Conservation (phyloP, 139 green algal species). For the Coelastrella sp. region DNA sequence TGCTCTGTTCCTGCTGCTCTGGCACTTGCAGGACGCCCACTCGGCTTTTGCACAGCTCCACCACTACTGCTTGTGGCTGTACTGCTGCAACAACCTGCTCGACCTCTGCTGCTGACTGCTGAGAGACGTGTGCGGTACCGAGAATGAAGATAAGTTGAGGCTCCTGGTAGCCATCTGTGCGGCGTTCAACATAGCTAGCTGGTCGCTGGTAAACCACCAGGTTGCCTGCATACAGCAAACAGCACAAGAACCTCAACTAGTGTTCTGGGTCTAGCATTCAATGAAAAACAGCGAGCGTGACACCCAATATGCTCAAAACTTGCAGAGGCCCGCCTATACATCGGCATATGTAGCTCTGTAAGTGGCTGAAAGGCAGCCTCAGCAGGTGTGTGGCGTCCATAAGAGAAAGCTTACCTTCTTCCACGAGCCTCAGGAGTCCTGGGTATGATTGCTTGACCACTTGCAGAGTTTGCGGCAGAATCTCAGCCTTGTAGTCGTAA, state of each 20-base stretch:
- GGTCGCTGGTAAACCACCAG: constrained; percentile 74
- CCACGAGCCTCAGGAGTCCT: constrained; percentile 58
- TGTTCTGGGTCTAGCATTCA: no score
- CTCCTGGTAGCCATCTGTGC: constrained; percentile 82
- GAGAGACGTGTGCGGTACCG: constrained; percentile 79
- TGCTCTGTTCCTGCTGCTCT: constrained; percentile 25
- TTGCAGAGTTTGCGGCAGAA: neutral
- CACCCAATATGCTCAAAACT: no score
- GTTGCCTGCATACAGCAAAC: constrained; percentile 60
- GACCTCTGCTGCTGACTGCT: constrained; percentile 30
- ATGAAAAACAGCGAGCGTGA: no score
- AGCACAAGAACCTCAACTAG: no score
- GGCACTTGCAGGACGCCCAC: constrained; percentile 56
- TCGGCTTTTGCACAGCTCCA: constrained; percentile 85
- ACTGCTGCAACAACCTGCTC: constrained; percentile 50
- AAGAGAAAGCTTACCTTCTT: constrained; percentile 51
- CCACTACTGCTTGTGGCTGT: constrained; percentile 78
- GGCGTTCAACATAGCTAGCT: constrained; percentile 73
- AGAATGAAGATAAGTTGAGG: constrained; percentile 79
- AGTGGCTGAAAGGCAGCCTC: no score
- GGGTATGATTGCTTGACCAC: constrained; percentile 47
- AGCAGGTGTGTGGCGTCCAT: neutral
- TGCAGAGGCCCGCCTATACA: no score
- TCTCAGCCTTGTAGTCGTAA: constrained; percentile 54
- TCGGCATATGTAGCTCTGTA: no score